These are phyloP conservation scores for Russula dissimulans DNA, from an alignment of 768 basidiomycete genomes.

Conservation along the genomic window DNA sequence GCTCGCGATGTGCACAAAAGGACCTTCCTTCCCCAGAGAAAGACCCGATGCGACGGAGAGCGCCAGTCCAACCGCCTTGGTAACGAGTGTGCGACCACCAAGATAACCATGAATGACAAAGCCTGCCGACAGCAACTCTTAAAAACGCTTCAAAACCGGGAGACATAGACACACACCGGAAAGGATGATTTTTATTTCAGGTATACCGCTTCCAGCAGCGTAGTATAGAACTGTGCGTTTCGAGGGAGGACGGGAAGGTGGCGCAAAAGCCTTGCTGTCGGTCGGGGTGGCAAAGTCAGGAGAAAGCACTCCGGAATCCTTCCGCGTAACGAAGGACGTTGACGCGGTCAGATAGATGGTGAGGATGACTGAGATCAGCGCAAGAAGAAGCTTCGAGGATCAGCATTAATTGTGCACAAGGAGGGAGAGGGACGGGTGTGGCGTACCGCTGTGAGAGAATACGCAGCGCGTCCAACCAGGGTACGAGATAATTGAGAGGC, in stretches of 20 bases:
- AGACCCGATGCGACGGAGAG: conserved; percentile 90
- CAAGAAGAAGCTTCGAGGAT: conserved; percentile 53
- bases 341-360: conserved; percentile 86
- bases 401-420: not conserved
- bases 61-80: conserved; percentile 82
- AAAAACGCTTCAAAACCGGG: not conserved
- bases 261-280: conserved; percentile 13
- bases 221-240: conserved; percentile 76
- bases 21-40: conserved; percentile 71
- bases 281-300: conserved; percentile 32
- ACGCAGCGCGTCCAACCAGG: conserved; percentile 55
- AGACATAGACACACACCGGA: conserved; percentile 42
- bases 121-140: conserved; percentile 34
- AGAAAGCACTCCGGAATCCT: conserved; percentile 70
- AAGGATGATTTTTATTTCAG: conserved; percentile 92
- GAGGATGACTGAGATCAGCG: conserved; percentile 62
- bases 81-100: conserved; percentile 80
- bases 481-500: conserved; percentile 31
- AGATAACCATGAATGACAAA: conserved; percentile 98
- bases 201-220: conserved; percentile 94
- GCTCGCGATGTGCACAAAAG: conserved; percentile 87
- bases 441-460: conserved; percentile 72
- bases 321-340: conserved; percentile 77
- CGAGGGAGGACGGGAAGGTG: conserved; percentile 19
- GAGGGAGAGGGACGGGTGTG: not conserved